Conservation (phyloP, 2,329 filamentous ascomycete genomes). For the Pochonia chlamydosporia region DNA sequence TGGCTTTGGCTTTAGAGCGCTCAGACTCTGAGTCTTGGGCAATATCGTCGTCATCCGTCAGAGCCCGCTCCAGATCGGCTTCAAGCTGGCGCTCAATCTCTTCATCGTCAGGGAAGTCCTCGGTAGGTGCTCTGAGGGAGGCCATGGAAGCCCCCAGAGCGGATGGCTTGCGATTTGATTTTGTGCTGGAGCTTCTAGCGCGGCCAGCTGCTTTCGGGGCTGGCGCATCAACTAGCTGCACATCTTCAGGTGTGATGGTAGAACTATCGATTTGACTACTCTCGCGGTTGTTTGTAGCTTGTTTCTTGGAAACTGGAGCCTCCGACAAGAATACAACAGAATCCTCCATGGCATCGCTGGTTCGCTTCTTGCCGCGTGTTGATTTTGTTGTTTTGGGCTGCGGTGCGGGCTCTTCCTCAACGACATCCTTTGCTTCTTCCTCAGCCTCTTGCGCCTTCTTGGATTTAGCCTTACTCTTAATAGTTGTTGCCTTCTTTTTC, state of each 20-base stretch:
- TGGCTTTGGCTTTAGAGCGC: constrained; percentile 24
- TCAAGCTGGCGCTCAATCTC: constrained; percentile 62
- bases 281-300: constrained; percentile 44
- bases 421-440: constrained; percentile 25
- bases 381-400: constrained; percentile 31
- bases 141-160: constrained; percentile 47
- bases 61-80: constrained; percentile 54
- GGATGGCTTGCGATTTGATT: constrained; percentile 32
- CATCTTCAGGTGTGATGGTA: constrained; percentile 31
- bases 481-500: constrained; percentile 48
- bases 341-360: constrained; percentile 54
- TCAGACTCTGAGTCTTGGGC: constrained; percentile 41
- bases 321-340: constrained; percentile 35
- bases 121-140: constrained; percentile 33
- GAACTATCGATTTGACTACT: constrained; percentile 39
- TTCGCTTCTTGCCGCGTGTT: constrained; percentile 54
- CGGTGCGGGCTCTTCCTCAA: constrained; percentile 16
- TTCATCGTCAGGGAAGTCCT: constrained; percentile 49
- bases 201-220: constrained; percentile 18
- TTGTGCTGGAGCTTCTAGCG: constrained; percentile 35
- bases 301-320: constrained; percentile 53
- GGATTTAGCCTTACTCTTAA: constrained; percentile 34
- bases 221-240: constrained; percentile 32
- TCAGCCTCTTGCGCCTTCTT: constrained; percentile 43
- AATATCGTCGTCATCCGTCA: constrained; percentile 48